A percentile compares a stretch with the other conserved stretches of the same genome.
phyloP scores from a whole-genome alignment of 305 asterid genomes.

The Coffea humblotiana region DNA sequence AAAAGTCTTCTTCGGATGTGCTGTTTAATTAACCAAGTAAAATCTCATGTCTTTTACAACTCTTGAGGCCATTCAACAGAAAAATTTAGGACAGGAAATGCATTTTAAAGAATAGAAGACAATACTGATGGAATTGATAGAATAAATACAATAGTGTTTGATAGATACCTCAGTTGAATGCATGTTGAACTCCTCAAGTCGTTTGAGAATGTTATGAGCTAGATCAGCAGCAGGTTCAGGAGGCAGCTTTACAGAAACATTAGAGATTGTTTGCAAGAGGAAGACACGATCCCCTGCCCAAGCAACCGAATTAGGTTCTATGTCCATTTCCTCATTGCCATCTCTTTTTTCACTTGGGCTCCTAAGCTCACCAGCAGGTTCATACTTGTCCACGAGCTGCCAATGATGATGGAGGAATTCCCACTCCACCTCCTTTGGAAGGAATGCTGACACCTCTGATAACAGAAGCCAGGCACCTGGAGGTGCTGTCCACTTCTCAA shows the following conservation, averaged over 20 bases:
- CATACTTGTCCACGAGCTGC: slow-evolving; percentile 77
- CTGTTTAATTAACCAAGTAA: neutral
- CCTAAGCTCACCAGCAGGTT: slow-evolving; percentile 39
- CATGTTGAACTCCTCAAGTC: slow-evolving; percentile 84
- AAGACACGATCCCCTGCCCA: slow-evolving; percentile 90
- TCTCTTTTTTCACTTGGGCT: slow-evolving; percentile 36
- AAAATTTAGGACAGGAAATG: neutral
- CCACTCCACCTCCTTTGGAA: slow-evolving; percentile 81
- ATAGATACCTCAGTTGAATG: slow-evolving; percentile 84
- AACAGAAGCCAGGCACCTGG: slow-evolving; percentile 91
- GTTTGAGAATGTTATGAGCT: slow-evolving; percentile 73
- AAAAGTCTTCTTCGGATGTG: neutral
- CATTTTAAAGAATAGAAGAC: neutral
- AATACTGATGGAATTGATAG: neutral
- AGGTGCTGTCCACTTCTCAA: slow-evolving; percentile 94
- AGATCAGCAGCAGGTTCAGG: slow-evolving; percentile 89
- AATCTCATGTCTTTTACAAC: neutral
- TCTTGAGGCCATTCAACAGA: neutral
- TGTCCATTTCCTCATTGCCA: slow-evolving; percentile 46
- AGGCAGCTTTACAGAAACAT: slow-evolving; percentile 74
- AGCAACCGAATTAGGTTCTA: slow-evolving; percentile 56
- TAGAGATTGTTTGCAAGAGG: slow-evolving; percentile 89
- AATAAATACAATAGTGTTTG: neutral
- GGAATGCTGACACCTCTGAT: slow-evolving; percentile 76
- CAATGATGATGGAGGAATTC: slow-evolving; percentile 89